Base-by-base conservation (phyloP, 768 basidiomycete genomes). In the Tulasnella sp. region DNA sequence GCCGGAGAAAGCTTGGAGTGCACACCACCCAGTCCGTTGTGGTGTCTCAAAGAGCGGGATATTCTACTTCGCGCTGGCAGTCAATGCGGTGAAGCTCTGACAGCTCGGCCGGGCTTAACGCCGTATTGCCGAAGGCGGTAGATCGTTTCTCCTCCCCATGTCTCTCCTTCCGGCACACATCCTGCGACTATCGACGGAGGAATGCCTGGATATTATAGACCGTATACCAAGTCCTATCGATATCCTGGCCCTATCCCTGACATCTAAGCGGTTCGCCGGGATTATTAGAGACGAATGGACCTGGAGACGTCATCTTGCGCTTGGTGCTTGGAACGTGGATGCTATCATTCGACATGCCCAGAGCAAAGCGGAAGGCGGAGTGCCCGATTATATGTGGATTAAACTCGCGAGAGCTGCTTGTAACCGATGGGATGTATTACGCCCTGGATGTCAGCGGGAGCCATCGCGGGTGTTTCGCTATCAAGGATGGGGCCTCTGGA, bases 91-190 rank as follows among this genome's bases (percentile, higher is more conserved):
- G 46, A 20, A 18, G 46, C 46, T 46, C 16, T 46, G 18, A 46
- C 94, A 94, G 83, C 95, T 96, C 31, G 91, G 89, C 42, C 95
- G 86, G 0, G 89, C 91, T 83, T 96, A 54, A 54, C 22, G 12
- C 24, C 1, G 22, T n/a, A 54, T 2, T n/a, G 54, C 54, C 54
- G 54, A 7, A n/a, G 54, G 54, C n/a, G 24, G 24, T 54, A 2
- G 54, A n/a, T 20, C 22, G 5, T 22, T 8, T 22, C n/a, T 20
- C 18, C 46, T 14, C 16, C 24, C 54, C 0, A 54, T 54, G 54
- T 54, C 54, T n/a, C 24, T 6, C 12, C 24, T n/a, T 54, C 54
- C 54, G 12, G n/a, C 54, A n/a, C n/a, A 24, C 54, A 5, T 75
- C 16, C 40, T 48, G n/a, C 31, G 44, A 18, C 74, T 75, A 42